phyloP scores from a whole-genome alignment of 2,329 filamentous ascomycete genomes.

The Aspergillus cejpii region DNA sequence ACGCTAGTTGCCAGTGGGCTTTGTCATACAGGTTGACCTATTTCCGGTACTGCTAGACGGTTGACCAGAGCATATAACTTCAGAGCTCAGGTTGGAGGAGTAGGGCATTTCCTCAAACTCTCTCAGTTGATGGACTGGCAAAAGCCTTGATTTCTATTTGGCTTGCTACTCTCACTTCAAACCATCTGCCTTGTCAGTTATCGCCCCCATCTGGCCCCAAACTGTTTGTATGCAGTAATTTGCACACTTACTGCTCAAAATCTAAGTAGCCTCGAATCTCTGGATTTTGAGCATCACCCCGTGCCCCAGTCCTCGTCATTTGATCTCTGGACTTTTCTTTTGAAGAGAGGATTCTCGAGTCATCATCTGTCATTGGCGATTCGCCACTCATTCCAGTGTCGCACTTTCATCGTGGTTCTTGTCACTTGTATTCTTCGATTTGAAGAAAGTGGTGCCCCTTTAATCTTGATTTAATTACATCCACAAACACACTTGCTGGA shows the following conservation, averaged over 20 bases:
- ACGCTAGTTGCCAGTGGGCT: too few species aligned
- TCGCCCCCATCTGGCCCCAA: slow-evolving; percentile 29
- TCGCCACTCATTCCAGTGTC: slow-evolving; percentile 13
- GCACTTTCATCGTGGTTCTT: slow-evolving; percentile 14
- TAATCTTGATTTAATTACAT: slow-evolving; percentile 27
- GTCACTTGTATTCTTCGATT: slow-evolving; percentile 24
- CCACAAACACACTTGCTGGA: slow-evolving; percentile 23
- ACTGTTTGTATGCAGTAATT: slow-evolving; percentile 33
- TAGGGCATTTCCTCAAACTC: not conserved
- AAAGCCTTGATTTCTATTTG: slow-evolving; percentile 10
- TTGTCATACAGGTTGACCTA: too few species aligned
- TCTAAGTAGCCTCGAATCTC: slow-evolving; percentile 24
- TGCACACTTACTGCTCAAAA: slow-evolving; percentile 22
- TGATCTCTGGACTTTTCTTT: slow-evolving; percentile 15
- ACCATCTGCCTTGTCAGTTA: slow-evolving; percentile 18
- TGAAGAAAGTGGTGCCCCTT: slow-evolving; percentile 20
- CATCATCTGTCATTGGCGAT: slow-evolving; percentile 14
- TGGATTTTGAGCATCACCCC: slow-evolving; percentile 20
- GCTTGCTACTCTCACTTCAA: slow-evolving; percentile 12
- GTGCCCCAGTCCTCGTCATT: slow-evolving; percentile 24
- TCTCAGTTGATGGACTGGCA: slow-evolving; percentile 15
- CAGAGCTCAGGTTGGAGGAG: not conserved
- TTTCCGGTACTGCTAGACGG: too few species aligned
- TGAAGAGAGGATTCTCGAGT: slow-evolving; percentile 14
- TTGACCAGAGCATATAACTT: not conserved